phyloP scores from a whole-genome alignment of 148 eudicot genomes.

The Drosera capensis region DNA sequence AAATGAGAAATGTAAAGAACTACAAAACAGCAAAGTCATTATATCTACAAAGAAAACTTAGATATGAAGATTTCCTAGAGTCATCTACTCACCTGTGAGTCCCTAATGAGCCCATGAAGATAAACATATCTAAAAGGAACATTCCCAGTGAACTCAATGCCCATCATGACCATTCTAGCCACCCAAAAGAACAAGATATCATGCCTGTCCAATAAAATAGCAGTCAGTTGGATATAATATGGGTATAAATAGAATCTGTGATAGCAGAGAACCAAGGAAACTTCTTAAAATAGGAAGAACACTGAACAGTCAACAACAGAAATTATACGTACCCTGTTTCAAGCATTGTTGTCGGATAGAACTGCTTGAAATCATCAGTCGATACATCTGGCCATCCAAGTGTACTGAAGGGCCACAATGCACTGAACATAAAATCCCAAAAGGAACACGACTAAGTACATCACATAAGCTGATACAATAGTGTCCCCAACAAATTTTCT shows the following conservation, averaged over 20 bases:
- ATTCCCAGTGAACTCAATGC: constrained; percentile 83
- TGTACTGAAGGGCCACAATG: constrained; percentile 96
- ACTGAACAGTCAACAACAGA: neutral
- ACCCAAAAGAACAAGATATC: constrained; percentile 99
- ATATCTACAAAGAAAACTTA: neutral
- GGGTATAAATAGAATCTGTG: no score
- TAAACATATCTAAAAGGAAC: constrained; percentile 83
- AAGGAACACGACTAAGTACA: no score
- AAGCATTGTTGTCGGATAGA: constrained; percentile 90
- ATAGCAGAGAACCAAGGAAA: neutral
- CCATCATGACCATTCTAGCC: constrained; percentile 99
- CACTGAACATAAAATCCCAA: constrained; percentile 23
- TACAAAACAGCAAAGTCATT: neutral
- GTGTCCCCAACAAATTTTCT: no score
- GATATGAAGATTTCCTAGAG: no score
- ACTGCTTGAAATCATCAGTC: constrained; percentile 62
- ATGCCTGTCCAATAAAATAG: constrained; percentile 48
- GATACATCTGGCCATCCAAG: constrained; percentile 94
- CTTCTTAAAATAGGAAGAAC: neutral
- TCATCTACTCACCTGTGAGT: constrained; percentile 76
- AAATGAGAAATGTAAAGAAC: neutral
- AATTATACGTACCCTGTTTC: constrained; percentile 70
- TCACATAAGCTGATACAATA: no score
- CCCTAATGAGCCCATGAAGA: constrained; percentile 92
- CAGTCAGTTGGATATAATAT: no score